phyloP scores from a whole-genome alignment of 306 rosid genomes.

The Gynostemma pentaphyllum region DNA sequence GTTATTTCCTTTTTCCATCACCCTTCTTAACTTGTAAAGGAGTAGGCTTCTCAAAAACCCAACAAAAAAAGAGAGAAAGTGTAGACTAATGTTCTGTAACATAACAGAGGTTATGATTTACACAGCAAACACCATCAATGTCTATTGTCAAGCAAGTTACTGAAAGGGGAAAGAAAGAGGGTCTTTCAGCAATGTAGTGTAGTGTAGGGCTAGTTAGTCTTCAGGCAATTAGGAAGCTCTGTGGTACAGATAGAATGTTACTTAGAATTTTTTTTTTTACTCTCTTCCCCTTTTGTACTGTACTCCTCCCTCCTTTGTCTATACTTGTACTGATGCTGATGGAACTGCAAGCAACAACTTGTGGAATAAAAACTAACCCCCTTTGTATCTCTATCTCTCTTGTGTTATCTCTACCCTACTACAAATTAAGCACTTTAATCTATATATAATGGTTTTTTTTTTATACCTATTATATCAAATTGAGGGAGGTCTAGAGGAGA shows the following conservation, averaged over 20 bases:
- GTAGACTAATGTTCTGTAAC: constrained; percentile 50
- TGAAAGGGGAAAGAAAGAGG: constrained; percentile 25
- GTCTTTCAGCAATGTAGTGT: constrained; percentile 29
- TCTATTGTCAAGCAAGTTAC: constrained; percentile 84
- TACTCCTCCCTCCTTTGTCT: constrained; percentile 50
- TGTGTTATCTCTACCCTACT: background rate
- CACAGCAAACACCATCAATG: constrained; percentile 56
- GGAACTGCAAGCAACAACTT: constrained; percentile 45
- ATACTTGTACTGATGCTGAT: constrained; percentile 91
- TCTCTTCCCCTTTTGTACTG: constrained; percentile 32
- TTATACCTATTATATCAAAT: too few species aligned
- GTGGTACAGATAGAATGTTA: constrained; percentile 70
- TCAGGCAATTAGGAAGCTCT: constrained; percentile 37
- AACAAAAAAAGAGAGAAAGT: constrained; percentile 11
- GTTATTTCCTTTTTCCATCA: constrained; percentile 82
- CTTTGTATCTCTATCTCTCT: constrained; percentile 18
- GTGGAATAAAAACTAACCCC: constrained; percentile 50
- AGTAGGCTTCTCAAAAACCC: constrained; percentile 47
- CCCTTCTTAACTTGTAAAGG: constrained; percentile 86
- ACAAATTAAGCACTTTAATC: constrained; percentile 19
- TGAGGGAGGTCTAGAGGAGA: too few species aligned
- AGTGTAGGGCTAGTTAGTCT: constrained; percentile 45
- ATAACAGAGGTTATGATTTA: constrained; percentile 24
- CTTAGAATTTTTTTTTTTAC: constrained; percentile 23
- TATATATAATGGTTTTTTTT: too few species aligned